Conservation (phyloP, 192 early-diverging fungal species). For the Irineochytrium annulatum region DNA sequence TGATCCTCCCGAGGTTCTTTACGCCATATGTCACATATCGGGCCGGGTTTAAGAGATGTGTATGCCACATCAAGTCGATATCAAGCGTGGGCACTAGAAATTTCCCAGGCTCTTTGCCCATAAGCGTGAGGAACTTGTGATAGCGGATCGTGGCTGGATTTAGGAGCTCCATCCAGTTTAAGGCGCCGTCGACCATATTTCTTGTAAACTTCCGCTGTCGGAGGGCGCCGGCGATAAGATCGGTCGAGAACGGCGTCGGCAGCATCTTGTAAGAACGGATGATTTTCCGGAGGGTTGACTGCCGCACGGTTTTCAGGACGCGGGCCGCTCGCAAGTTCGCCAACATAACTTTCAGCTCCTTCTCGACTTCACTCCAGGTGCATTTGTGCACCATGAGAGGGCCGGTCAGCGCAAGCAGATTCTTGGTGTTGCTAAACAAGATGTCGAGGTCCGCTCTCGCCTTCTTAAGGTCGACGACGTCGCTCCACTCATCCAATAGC, state of each 20-base stretch:
- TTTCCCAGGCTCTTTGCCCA: slow-evolving; percentile 24
- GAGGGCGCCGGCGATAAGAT: slow-evolving; percentile 44
- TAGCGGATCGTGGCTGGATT: slow-evolving; percentile 37
- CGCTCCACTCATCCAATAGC: slow-evolving; percentile 9
- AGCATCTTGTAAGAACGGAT: slow-evolving; percentile 38
- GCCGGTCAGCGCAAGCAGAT: too few relatives aligned
- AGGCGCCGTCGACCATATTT: slow-evolving; percentile 40
- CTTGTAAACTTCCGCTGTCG: slow-evolving; percentile 49
- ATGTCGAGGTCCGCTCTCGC: slow-evolving; percentile 6
- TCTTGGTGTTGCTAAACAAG: slow-evolving; percentile 1
- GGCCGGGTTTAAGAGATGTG: slow-evolving; percentile 53
- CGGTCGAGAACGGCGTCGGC: slow-evolving; percentile 34
- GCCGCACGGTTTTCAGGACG: slow-evolving; percentile 4
- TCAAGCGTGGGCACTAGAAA: slow-evolving; percentile 60
- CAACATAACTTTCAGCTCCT: background rate
- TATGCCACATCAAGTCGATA: slow-evolving; percentile 64
- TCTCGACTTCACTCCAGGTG: slow-evolving; percentile 12
- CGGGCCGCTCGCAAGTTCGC: background rate
- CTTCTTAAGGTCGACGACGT: slow-evolving; percentile 8
- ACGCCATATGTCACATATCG: slow-evolving; percentile 52
- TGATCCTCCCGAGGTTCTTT: slow-evolving; percentile 35
- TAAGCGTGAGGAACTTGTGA: slow-evolving; percentile 44
- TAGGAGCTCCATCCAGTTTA: slow-evolving; percentile 27
- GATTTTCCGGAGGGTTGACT: slow-evolving; percentile 14
- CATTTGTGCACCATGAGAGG: background rate